Conservation (phyloP, 352 stramenopile genomes). For the Phytophthora nicotianae region DNA sequence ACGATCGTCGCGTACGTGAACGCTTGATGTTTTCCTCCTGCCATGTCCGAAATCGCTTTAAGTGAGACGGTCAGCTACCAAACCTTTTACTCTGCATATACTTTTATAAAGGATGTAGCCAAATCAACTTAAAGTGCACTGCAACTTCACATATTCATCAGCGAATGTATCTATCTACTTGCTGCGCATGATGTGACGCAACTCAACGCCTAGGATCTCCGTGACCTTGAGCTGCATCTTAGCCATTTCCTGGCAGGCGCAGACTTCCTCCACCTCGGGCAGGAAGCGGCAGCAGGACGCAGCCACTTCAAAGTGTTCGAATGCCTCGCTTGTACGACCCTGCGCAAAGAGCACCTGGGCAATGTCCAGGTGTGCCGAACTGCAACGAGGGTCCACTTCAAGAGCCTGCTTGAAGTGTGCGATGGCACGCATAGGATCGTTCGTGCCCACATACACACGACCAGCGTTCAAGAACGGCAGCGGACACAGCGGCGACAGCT, state of each 20-base stretch:
- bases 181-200: conserved; percentile 85
- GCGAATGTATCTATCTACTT: conserved; percentile 44
- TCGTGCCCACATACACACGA: conserved; percentile 83
- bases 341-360: conserved; percentile 88
- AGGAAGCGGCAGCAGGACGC: conserved; percentile 81
- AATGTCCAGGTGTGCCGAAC: conserved; percentile 84
- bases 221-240: conserved; percentile 87
- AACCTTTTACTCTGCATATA: conserved; percentile 8
- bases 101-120: background rate
- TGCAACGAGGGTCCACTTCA: conserved; percentile 75
- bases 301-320: conserved; percentile 76
- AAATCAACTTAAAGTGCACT: background rate
- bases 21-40: conserved; percentile 60
- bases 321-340: conserved; percentile 68
- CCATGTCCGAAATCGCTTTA: conserved; percentile 17
- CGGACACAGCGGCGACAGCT: conserved; percentile 78
- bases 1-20: conserved; percentile 77
- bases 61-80: background rate
- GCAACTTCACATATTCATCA: conserved; percentile 9
- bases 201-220: conserved; percentile 83
- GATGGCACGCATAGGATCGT: conserved; percentile 82
- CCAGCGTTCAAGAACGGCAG: conserved; percentile 86
- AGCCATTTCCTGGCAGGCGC: conserved; percentile 75
- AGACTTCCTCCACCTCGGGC: conserved; percentile 85
- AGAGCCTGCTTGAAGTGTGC: conserved; percentile 84